phyloP scores from a whole-genome alignment of 768 basidiomycete genomes.

The Mycena albidolilacea region DNA sequence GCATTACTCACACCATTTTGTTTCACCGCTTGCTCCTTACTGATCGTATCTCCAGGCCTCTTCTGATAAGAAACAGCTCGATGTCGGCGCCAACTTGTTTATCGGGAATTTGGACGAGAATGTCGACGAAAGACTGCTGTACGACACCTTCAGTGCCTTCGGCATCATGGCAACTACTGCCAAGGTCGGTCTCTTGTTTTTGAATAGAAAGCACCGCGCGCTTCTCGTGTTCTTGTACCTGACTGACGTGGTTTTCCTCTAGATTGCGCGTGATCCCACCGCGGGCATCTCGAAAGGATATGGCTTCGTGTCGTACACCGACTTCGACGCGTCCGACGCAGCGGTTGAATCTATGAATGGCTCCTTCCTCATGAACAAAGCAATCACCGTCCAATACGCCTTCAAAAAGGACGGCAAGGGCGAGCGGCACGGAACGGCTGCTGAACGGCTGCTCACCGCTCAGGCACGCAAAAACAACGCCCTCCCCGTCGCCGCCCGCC shows the following conservation, averaged over 20 bases:
- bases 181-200: constrained; percentile 67
- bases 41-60: constrained; percentile 76
- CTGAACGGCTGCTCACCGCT: constrained; percentile 95
- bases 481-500: constrained; percentile 81
- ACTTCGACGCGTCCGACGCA: constrained; percentile 97
- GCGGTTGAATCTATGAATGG: constrained; percentile 98
- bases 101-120: constrained; percentile 96
- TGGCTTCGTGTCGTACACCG: constrained; percentile 97
- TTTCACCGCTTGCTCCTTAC: constrained; percentile 22
- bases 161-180: constrained; percentile 93
- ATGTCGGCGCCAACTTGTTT: constrained; percentile 98
- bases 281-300: constrained; percentile 94
- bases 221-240: constrained; percentile 26
- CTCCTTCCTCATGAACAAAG: constrained; percentile 99
- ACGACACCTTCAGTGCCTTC: constrained; percentile 97
- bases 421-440: constrained; percentile 95
- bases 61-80: constrained; percentile 97
- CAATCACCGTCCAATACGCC: constrained; percentile 96
- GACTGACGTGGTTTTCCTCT: constrained; percentile 26
- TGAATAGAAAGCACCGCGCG: background rate
- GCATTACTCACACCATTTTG: constrained; percentile 18
- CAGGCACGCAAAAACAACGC: constrained; percentile 98
- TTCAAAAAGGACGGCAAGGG: constrained; percentile 99
- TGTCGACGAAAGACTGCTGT: constrained; percentile 93
- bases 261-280: constrained; percentile 94